Conservation (phyloP, 2,329 filamentous ascomycete species). For the Hypoxylon sp. region DNA sequence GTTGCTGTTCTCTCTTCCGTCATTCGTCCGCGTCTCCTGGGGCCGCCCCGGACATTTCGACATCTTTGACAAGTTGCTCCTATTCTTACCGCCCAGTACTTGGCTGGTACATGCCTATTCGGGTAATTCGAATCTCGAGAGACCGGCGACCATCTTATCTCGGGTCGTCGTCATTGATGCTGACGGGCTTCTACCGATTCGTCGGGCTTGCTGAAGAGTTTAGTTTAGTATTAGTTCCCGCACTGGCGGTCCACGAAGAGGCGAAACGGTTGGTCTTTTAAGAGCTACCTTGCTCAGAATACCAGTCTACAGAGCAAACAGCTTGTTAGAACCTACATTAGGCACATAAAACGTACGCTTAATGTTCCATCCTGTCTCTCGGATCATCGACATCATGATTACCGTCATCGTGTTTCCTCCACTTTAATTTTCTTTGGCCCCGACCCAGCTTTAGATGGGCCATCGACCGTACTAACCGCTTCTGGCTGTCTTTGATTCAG, state of each 20-base stretch:
- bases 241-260: background rate
- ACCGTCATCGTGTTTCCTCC: conserved; percentile 30
- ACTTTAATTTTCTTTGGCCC: conserved; percentile 34
- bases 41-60: conserved; percentile 25
- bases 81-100: conserved; percentile 15
- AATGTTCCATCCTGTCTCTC: conserved; percentile 17
- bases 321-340: background rate
- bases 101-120: background rate
- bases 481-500: conserved; percentile 35
- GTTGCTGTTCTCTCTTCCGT: background rate
- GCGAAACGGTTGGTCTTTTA: background rate
- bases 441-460: conserved; percentile 9
- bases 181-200: conserved; percentile 21
- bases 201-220: conserved; percentile 14
- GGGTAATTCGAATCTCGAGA: conserved; percentile 6
- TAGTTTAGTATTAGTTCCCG: conserved; percentile 22
- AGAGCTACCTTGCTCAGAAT: background rate
- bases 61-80: conserved; percentile 18
- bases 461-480: conserved; percentile 30
- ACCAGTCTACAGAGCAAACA: background rate
- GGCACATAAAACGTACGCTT: conserved; percentile 1
- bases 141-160: conserved; percentile 14
- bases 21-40: conserved; percentile 18
- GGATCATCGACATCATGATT: conserved; percentile 36
- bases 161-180: conserved; percentile 17